phyloP scores from a whole-genome alignment of 495 filamentous ascomycete species.

The Xylaria longipes region DNA sequence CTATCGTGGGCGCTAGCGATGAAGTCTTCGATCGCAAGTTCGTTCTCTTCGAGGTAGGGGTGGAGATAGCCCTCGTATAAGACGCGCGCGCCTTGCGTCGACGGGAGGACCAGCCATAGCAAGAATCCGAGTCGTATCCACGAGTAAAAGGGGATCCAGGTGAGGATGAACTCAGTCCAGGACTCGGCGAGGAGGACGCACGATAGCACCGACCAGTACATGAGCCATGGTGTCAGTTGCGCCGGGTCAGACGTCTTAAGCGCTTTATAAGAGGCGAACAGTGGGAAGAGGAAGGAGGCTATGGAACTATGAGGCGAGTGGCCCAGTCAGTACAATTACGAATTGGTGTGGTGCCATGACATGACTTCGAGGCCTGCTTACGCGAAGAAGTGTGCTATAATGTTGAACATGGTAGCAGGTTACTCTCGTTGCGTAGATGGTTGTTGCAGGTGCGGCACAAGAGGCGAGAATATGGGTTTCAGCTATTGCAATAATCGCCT shows the following conservation, averaged over 20 bases:
- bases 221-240: constrained; percentile 96
- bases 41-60: constrained; percentile 87
- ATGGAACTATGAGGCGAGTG: constrained; percentile 65
- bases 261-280: constrained; percentile 98
- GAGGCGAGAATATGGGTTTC: neutral
- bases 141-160: constrained; percentile 94
- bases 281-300: constrained; percentile 90
- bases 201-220: constrained; percentile 97
- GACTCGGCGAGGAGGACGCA: constrained; percentile 83
- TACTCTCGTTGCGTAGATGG: neutral
- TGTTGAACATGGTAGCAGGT: constrained; percentile 25
- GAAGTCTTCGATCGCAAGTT: constrained; percentile 86
- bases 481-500: no score
- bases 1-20: constrained; percentile 84
- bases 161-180: constrained; percentile 83
- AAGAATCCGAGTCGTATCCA: constrained; percentile 88
- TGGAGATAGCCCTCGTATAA: constrained; percentile 86
- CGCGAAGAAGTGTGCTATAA: constrained; percentile 27
- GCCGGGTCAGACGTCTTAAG: constrained; percentile 90
- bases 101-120: constrained; percentile 95
- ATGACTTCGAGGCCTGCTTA: constrained; percentile 3
- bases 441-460: neutral
- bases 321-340: neutral
- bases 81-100: constrained; percentile 86
- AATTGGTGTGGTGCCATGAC: neutral